These are phyloP conservation scores for Chalciporus sphaerocephalus DNA, from an alignment of 768 basidiomycete species.

Conservation along the genomic window DNA sequence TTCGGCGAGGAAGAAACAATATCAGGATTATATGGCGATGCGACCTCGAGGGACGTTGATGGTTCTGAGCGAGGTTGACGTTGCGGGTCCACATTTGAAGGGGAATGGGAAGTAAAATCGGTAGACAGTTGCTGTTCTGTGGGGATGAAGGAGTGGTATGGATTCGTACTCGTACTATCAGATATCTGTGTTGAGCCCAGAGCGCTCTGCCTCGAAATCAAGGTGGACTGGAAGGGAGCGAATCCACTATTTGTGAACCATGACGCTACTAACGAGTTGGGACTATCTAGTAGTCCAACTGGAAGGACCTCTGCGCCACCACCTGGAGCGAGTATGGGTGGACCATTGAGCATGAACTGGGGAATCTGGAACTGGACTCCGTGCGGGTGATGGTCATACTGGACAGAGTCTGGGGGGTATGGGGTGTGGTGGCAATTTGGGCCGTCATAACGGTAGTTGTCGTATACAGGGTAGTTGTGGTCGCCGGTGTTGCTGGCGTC, in stretches of 20 bases:
- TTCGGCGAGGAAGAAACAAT: background rate
- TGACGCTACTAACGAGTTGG: slow-evolving; percentile 31
- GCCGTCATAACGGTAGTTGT: slow-evolving; percentile 17
- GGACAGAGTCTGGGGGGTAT: slow-evolving; percentile 1
- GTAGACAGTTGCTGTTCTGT: slow-evolving; percentile 1
- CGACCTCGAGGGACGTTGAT: slow-evolving; percentile 1
- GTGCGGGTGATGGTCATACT: slow-evolving; percentile 14
- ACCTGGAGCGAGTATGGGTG: slow-evolving; percentile 61
- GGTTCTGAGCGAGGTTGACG: slow-evolving; percentile 7
- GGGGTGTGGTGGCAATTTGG: slow-evolving; percentile 7
- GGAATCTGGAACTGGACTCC: slow-evolving; percentile 58
- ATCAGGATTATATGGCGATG: slow-evolving; percentile 7
- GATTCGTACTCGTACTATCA: background rate
- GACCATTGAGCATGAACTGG: slow-evolving; percentile 53
- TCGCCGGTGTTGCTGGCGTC: slow-evolving; percentile 2
- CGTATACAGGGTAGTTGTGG: slow-evolving; percentile 2
- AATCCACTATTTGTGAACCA: slow-evolving; percentile 54
- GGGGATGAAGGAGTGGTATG: background rate
- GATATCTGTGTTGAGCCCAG: background rate
- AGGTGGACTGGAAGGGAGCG: slow-evolving; percentile 21
- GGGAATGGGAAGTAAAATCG: background rate
- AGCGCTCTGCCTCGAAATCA: slow-evolving; percentile 15
- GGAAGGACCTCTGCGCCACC: slow-evolving; percentile 76
- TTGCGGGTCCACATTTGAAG: slow-evolving; percentile 1
- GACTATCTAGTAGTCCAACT: slow-evolving; percentile 32